Conservation (phyloP, 2,329 filamentous ascomycete genomes). For the Sporothrix humicola region DNA sequence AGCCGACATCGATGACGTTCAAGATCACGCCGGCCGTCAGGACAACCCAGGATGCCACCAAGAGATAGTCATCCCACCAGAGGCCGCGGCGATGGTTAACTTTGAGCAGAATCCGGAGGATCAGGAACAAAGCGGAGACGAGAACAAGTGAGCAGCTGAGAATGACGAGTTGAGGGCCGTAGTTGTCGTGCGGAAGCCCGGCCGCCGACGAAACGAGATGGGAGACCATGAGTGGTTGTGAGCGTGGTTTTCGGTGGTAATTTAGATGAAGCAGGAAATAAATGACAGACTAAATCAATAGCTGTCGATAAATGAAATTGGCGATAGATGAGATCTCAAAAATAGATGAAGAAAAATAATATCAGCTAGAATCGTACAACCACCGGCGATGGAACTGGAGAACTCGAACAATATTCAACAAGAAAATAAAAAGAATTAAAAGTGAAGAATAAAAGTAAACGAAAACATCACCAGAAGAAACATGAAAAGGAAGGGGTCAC, state of each 20-base stretch:
- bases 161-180: slow-evolving; percentile 26
- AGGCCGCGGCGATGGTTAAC: slow-evolving; percentile 37
- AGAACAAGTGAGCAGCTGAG: slow-evolving; percentile 38
- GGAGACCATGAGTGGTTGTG: not conserved
- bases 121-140: slow-evolving; percentile 37
- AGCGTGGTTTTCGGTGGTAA: too few relatives aligned
- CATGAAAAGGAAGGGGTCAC: not conserved
- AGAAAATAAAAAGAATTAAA: not conserved
- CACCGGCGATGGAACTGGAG: too few relatives aligned
- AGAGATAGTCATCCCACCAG: slow-evolving; percentile 43
- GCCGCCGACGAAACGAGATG: not conserved
- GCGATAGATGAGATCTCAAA: too few relatives aligned
- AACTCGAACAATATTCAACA: not conserved
- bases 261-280: too few relatives aligned
- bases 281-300: too few relatives aligned
- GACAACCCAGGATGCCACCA: slow-evolving; percentile 39
- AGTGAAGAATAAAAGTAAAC: not conserved
- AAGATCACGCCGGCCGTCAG: slow-evolving; percentile 20
- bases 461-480: not conserved
- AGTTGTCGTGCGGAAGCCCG: slow-evolving; percentile 28
- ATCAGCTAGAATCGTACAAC: too few relatives aligned
- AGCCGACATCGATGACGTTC: slow-evolving; percentile 24
- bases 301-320: not conserved
- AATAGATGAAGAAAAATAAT: not conserved
- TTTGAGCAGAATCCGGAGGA: slow-evolving; percentile 40